phyloP scores from a whole-genome alignment of 805 yeast species.

The Saturnispora sanitii region DNA sequence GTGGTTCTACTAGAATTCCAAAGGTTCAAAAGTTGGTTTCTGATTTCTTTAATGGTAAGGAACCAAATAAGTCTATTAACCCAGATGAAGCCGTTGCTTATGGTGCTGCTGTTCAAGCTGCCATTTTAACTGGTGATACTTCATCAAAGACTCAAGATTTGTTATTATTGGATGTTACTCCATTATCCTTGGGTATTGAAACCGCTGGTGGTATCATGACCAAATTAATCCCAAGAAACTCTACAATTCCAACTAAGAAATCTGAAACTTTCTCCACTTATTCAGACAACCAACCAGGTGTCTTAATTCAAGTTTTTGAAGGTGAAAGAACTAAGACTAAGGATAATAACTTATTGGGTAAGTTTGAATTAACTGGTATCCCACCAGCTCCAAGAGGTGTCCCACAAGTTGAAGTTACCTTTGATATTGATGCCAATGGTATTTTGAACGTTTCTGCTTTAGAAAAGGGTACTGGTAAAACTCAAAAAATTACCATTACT shows the following conservation, averaged over 20 bases:
- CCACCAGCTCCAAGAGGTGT: slow-evolving; percentile 99
- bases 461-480: slow-evolving; percentile 98
- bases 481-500: slow-evolving; percentile 94
- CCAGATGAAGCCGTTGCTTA: slow-evolving; percentile 99
- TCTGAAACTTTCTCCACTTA: slow-evolving; percentile 94
- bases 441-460: slow-evolving; percentile 91
- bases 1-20: slow-evolving; percentile 98
- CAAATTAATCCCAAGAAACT: slow-evolving; percentile 95
- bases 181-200: slow-evolving; percentile 94
- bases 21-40: slow-evolving; percentile 91
- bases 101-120: slow-evolving; percentile 99
- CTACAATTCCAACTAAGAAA: slow-evolving; percentile 95
- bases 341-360: slow-evolving; percentile 95
- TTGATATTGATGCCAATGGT: slow-evolving; percentile 96
- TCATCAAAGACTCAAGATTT: slow-evolving; percentile 91
- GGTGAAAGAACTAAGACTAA: slow-evolving; percentile 97
- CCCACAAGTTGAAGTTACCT: slow-evolving; percentile 96
- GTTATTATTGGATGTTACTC: slow-evolving; percentile 91
- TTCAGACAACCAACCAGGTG: slow-evolving; percentile 99
- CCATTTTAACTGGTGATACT: slow-evolving; percentile 90
- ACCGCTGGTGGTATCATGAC: slow-evolving; percentile 99
- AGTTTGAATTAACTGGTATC: slow-evolving; percentile 91
- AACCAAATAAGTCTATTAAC: slow-evolving; percentile 91
- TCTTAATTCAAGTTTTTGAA: slow-evolving; percentile 90
- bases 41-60: slow-evolving; percentile 95